Percentiles rank a stretch among this genome's conserved stretches.
Evolutionary conservation across 768 basidiomycete species (phyloP).

Genomic region (Antrodiella citrinella): DNA sequence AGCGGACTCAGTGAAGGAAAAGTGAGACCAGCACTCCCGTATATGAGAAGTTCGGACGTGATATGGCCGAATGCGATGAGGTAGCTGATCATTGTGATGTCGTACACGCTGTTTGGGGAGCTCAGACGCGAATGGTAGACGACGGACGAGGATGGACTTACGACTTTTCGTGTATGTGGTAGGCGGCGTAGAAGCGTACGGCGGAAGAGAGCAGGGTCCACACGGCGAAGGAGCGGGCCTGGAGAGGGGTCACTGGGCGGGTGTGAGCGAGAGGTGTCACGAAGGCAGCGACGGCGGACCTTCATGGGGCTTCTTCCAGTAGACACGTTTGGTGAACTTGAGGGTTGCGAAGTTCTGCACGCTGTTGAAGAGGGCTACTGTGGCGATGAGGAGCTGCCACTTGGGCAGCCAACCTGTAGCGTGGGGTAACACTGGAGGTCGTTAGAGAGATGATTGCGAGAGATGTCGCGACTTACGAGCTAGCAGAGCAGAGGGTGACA

Average conservation of each 20-base stretch:
- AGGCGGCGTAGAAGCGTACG: conserved; percentile 83
- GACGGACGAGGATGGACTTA: conserved; percentile 28
- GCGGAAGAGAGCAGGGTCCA: conserved; percentile 88
- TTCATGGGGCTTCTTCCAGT: conserved; percentile 37
- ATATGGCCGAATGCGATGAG: conserved; percentile 90
- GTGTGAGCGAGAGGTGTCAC: neutral
- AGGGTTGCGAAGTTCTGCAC: conserved; percentile 75
- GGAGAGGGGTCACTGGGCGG: conserved; percentile 68
- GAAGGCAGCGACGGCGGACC: conserved; percentile 6
- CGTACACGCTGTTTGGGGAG: conserved; percentile 61
- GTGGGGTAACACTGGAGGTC: conserved; percentile 41
- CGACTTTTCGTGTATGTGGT: conserved; percentile 79
- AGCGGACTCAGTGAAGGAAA: conserved; percentile 62
- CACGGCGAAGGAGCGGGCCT: conserved; percentile 81
- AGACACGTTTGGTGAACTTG: conserved; percentile 71
- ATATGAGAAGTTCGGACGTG: conserved; percentile 77
- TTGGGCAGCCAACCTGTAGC: conserved; percentile 67
- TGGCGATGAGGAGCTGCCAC: conserved; percentile 82
- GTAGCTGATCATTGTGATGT: conserved; percentile 83
- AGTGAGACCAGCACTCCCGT: conserved; percentile 59
- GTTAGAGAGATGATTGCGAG: too few species aligned
- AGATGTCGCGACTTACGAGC: neutral
- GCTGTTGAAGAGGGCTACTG: conserved; percentile 78
- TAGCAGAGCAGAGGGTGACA: neutral
- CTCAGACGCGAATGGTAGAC: neutral